Evolutionary conservation across 2,329 filamentous ascomycete genomes (phyloP).

Genomic region (Ascochyta pisi): DNA sequence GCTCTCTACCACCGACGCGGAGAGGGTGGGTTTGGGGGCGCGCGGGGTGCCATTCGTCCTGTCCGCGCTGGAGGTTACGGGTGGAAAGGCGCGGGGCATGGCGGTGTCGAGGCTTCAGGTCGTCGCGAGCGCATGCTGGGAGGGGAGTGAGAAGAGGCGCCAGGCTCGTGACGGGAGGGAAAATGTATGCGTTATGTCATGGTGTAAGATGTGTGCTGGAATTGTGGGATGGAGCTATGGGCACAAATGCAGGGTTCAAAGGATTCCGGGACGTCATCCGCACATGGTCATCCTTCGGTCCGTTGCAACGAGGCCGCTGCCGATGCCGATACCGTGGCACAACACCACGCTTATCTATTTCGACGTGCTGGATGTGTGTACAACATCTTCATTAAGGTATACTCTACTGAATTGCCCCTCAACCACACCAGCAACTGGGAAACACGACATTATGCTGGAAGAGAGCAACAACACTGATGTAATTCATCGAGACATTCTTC

Average conservation of each 20-base stretch:
- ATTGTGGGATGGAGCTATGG: constrained; percentile 13
- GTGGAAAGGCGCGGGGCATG: constrained; percentile 60
- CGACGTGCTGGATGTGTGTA: no score
- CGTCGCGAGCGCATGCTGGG: constrained; percentile 32
- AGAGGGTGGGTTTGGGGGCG: constrained; percentile 46
- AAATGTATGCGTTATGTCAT: constrained; percentile 13
- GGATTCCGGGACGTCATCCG: constrained; percentile 7
- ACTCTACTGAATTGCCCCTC: no score
- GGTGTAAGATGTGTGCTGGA: background rate
- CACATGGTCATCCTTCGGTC: constrained; percentile 6
- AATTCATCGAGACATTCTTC: no score
- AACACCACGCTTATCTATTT: no score
- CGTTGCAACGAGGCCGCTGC: background rate
- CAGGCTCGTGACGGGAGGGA: constrained; percentile 1
- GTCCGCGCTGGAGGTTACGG: constrained; percentile 49
- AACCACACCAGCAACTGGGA: no score
- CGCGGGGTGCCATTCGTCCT: constrained; percentile 47
- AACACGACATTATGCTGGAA: no score
- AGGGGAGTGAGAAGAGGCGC: background rate
- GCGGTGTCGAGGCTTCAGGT: constrained; percentile 22
- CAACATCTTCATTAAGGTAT: no score
- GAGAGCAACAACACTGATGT: no score
- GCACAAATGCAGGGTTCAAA: constrained; percentile 14
- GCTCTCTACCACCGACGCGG: constrained; percentile 82
- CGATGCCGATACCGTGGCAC: no score